These are phyloP conservation scores for Akanthomyces uredinophilus DNA, from an alignment of 2,329 filamentous ascomycete genomes.

Conservation along the genomic window DNA sequence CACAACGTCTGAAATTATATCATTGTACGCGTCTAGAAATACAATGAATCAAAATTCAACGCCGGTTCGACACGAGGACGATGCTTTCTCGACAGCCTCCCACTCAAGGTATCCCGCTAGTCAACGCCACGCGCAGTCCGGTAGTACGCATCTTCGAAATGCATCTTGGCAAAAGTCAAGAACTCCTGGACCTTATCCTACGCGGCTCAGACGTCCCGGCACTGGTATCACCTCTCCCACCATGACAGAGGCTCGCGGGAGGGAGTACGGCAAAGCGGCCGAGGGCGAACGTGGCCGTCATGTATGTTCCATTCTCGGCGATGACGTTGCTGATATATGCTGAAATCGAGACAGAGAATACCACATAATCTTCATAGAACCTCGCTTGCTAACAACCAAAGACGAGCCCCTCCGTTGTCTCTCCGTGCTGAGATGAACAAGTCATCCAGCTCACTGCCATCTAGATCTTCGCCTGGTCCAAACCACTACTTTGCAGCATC, in stretches of 20 bases:
- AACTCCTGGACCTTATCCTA: constrained; percentile 55
- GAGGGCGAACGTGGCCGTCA: constrained; percentile 44
- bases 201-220: constrained; percentile 50
- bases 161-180: constrained; percentile 30
- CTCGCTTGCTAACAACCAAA: constrained; percentile 30
- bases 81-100: neutral
- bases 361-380: constrained; percentile 38
- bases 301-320: constrained; percentile 28
- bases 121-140: neutral
- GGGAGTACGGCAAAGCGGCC: constrained; percentile 47
- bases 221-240: constrained; percentile 45
- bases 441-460: constrained; percentile 36
- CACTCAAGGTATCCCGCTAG: neutral
- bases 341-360: constrained; percentile 36
- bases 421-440: constrained; percentile 36
- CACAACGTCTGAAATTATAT: constrained; percentile 50
- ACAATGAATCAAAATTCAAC: neutral
- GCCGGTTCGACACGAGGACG: neutral
- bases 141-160: neutral
- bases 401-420: constrained; percentile 34
- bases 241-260: constrained; percentile 40
- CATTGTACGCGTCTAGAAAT: constrained; percentile 43
- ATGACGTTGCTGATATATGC: neutral
- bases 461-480: constrained; percentile 24
- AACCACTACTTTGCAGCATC: constrained; percentile 20